phyloP scores from a whole-genome alignment of 345 rosid species.

The Citrus cavaleriei region DNA sequence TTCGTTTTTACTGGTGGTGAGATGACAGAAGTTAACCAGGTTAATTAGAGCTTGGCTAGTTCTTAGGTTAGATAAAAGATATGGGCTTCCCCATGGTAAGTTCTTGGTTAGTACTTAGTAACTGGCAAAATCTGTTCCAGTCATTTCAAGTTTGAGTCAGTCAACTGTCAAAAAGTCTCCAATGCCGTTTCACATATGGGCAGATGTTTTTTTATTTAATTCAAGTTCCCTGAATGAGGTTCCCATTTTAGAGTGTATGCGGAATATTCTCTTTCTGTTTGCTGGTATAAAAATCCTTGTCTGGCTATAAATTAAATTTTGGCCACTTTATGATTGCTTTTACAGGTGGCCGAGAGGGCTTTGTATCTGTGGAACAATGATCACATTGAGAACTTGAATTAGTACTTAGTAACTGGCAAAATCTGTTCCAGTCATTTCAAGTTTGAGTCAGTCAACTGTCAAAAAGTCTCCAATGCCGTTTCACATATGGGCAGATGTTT shows the following conservation, averaged over 20 bases:
- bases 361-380: slow-evolving; percentile 73
- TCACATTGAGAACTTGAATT: slow-evolving; percentile 57
- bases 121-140: background rate
- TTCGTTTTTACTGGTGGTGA: background rate
- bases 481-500: background rate
- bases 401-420: background rate
- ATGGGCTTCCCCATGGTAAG: background rate
- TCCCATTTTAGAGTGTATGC: background rate
- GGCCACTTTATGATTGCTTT: slow-evolving; percentile 6
- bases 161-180: background rate
- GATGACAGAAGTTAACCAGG: background rate
- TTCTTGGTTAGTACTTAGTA: background rate
- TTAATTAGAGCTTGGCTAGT: background rate
- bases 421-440: background rate
- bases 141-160: background rate
- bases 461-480: background rate
- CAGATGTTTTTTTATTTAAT: background rate
- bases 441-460: background rate
- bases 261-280: background rate
- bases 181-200: background rate
- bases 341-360: slow-evolving; percentile 77
- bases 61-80: background rate
- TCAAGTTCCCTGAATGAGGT: background rate
- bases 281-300: background rate
- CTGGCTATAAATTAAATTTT: background rate